Percentiles rank a stretch among this genome's conserved stretches.
phyloP scores from a whole-genome alignment of 2,329 filamentous ascomycete genomes.

The Catunica adiposa region DNA sequence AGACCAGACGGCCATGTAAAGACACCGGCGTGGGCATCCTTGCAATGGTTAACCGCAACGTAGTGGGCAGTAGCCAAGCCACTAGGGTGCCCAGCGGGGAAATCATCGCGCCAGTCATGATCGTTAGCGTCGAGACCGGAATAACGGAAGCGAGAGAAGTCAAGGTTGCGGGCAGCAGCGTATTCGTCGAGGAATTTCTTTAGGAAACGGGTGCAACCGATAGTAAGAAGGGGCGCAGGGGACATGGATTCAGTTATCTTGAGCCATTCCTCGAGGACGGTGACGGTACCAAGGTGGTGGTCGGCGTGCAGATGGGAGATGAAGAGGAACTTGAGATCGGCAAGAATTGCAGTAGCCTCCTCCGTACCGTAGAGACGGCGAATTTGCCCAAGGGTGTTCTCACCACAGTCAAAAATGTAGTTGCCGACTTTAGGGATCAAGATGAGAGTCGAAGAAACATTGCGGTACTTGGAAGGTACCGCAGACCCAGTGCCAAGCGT shows the following conservation, averaged over 20 bases:
- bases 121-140: conserved; percentile 13
- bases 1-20: conserved; percentile 66
- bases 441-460: conserved; percentile 78
- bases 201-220: conserved; percentile 59
- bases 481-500: conserved; percentile 85
- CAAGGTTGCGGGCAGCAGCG: conserved; percentile 58
- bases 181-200: conserved; percentile 66
- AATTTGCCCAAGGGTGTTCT: conserved; percentile 81
- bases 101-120: conserved; percentile 19
- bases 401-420: conserved; percentile 81
- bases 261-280: conserved; percentile 71
- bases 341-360: conserved; percentile 54
- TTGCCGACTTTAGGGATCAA: conserved; percentile 72
- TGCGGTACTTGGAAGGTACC: conserved; percentile 80
- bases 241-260: conserved; percentile 29
- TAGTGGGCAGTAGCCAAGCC: conserved; percentile 52
- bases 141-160: conserved; percentile 37
- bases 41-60: conserved; percentile 60
- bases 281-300: conserved; percentile 76
- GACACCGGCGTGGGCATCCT: conserved; percentile 56
- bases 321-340: conserved; percentile 66
- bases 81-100: conserved; percentile 28
- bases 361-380: conserved; percentile 52
- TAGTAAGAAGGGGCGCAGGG: conserved; percentile 31
- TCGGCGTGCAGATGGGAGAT: conserved; percentile 95